phyloP scores from a whole-genome alignment of 2,329 filamentous ascomycete genomes.

The Trichophyton verrucosum region DNA sequence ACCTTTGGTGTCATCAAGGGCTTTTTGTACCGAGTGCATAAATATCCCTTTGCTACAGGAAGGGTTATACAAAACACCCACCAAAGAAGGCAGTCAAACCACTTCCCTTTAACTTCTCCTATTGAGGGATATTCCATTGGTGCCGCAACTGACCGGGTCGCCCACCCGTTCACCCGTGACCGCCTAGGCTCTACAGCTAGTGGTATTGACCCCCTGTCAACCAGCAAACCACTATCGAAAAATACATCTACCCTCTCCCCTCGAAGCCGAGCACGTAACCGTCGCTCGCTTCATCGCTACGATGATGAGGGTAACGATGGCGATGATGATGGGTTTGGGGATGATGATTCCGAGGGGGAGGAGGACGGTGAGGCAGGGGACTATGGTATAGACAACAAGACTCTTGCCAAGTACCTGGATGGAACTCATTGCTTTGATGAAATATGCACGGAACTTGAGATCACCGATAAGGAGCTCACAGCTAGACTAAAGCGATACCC shows the following conservation, averaged over 20 bases:
- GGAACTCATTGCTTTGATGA: slow-evolving; percentile 40
- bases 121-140: slow-evolving; percentile 3
- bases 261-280: not conserved
- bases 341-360: slow-evolving; percentile 9
- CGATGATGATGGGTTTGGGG: slow-evolving; percentile 7
- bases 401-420: slow-evolving; percentile 33
- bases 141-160: slow-evolving; percentile 6
- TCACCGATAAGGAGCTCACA: slow-evolving; percentile 37
- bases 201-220: slow-evolving; percentile 4
- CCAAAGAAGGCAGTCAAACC: slow-evolving; percentile 11
- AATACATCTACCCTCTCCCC: not conserved
- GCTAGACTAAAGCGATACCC: slow-evolving; percentile 31
- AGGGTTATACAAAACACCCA: slow-evolving; percentile 21
- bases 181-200: slow-evolving; percentile 7
- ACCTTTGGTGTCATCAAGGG: slow-evolving; percentile 96
- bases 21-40: slow-evolving; percentile 82
- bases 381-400: slow-evolving; percentile 27
- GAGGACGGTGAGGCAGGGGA: slow-evolving; percentile 8
- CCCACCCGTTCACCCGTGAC: slow-evolving; percentile 5
- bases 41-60: slow-evolving; percentile 56
- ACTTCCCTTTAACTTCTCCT: slow-evolving; percentile 3
- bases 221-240: not conserved
- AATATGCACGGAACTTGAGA: slow-evolving; percentile 39
- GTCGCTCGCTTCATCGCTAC: not conserved
- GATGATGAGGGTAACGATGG: slow-evolving; percentile 2